Base-by-base conservation (phyloP, 345 rosid genomes). In the Anacardium occidentale region DNA sequence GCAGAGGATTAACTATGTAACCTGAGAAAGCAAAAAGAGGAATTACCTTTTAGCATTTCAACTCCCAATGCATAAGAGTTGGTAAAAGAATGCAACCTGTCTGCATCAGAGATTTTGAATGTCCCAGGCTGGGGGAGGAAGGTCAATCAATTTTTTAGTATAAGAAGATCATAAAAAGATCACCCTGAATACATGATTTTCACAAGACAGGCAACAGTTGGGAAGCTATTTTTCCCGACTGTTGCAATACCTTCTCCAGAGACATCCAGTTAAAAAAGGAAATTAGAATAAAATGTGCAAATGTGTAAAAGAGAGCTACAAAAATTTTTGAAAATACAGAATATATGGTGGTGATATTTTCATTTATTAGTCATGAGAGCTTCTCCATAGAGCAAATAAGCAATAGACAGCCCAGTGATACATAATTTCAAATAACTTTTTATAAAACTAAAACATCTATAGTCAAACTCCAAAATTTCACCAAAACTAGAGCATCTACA, bases 31-130 rank as follows among this genome's bases (percentile, higher is more conserved):
- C 22, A 64, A 53, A 69, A 21, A 66, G 3, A 48, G 12, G 18
- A 64, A 75, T 76, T 70, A 92, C 98, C 98, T 86, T 78, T 84
- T 58, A 94, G 85, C 83, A 92, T 79, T 61, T 77, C 85, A 68
- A 83, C 80, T 77, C 99, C 98, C 65, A 94, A 74, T 47, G 78
- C 80, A 77, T 94, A 94, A 44, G 95, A 88, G 69, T 87, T 84
- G 48, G 74, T 37, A 68, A 94, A 94, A 58, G 88, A 85, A 71
- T 56, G 84, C 82, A 92, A 78, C 69, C 85, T 87, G 71, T 85
- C 89, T 48, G 77, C 79, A 68, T 91, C 91, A 29, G 85, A 81
- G 37, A 83, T 61, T 56, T 74, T 68, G 74, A 84, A 81, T 47
- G 71, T 78, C 79, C 90, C 90, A 75, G 90, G 78, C 98, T 94